Conservation (phyloP, 2,329 filamentous ascomycete species). For the Clonostachys byssicola region DNA sequence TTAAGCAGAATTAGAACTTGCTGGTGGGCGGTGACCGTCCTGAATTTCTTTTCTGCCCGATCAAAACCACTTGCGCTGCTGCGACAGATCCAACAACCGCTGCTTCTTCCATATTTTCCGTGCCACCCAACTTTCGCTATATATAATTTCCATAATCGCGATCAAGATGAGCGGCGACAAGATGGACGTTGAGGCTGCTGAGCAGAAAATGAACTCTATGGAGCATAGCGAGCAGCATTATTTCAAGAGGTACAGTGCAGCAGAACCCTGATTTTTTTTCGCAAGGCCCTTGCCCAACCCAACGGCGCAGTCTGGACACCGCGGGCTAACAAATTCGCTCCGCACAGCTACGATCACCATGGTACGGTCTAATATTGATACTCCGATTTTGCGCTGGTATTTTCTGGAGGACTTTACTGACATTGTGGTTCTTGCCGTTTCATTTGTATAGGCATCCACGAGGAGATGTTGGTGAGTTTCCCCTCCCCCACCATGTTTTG, state of each 20-base stretch:
- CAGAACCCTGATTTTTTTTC: too few relatives aligned
- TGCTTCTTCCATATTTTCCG: slow-evolving; percentile 1
- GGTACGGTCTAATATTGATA: slow-evolving; percentile 46
- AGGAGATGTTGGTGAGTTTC: slow-evolving; percentile 89
- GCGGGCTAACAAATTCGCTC: slow-evolving; percentile 6
- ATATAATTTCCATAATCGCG: neutral
- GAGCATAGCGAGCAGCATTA: slow-evolving; percentile 98
- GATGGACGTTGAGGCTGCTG: slow-evolving; percentile 57
- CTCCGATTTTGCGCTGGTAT: slow-evolving; percentile 6
- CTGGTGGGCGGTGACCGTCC: slow-evolving; percentile 40
- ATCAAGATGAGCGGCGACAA: slow-evolving; percentile 42
- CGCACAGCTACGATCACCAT: slow-evolving; percentile 88
- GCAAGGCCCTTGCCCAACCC: too few relatives aligned
- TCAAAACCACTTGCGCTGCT: slow-evolving; percentile 1
- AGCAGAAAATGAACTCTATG: slow-evolving; percentile 65
- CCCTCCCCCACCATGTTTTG: slow-evolving; percentile 4
- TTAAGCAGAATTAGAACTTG: too few relatives aligned
- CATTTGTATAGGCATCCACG: slow-evolving; percentile 73
- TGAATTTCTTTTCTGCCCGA: neutral
- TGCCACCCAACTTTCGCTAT: neutral
- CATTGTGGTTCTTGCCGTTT: slow-evolving; percentile 7
- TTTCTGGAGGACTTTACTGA: slow-evolving; percentile 14
- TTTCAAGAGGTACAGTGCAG: slow-evolving; percentile 72
- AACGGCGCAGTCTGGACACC: too few relatives aligned
- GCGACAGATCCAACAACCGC: neutral